Conservation (phyloP, 306 rosid species). For the Cicer pinnatifidum region DNA sequence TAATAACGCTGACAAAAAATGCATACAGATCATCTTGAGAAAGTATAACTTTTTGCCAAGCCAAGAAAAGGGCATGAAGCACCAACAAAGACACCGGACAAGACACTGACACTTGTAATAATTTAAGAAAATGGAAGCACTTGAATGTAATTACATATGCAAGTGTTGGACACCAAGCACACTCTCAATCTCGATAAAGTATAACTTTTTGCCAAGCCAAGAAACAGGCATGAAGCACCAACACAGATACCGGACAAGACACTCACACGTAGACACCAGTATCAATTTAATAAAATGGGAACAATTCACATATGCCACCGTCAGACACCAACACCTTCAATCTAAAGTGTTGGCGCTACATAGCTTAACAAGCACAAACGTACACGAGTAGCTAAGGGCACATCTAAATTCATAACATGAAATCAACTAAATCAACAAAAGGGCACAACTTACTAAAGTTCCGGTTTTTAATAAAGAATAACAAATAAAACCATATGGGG, state of each 20-base stretch:
- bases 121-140: no score
- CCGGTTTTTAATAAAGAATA: conserved; percentile 3
- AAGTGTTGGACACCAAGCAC: neutral
- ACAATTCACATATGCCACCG: neutral
- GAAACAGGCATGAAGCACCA: neutral
- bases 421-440: conserved; percentile 34
- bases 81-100: no score
- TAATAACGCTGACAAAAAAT: neutral
- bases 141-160: no score
- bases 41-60: neutral
- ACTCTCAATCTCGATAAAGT: neutral
- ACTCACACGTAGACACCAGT: no score
- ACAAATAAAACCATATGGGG: neutral
- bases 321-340: neutral
- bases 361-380: neutral
- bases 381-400: conserved; percentile 4
- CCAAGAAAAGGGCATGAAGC: neutral
- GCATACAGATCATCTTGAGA: conserved; percentile 6
- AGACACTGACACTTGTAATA: no score
- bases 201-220: neutral
- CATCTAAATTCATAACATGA: neutral
- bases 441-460: conserved; percentile 6
- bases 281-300: no score
- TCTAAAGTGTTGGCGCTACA: neutral
- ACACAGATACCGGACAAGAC: neutral